phyloP scores from a whole-genome alignment of 345 rosid genomes.

The Aethionema arabicum region DNA sequence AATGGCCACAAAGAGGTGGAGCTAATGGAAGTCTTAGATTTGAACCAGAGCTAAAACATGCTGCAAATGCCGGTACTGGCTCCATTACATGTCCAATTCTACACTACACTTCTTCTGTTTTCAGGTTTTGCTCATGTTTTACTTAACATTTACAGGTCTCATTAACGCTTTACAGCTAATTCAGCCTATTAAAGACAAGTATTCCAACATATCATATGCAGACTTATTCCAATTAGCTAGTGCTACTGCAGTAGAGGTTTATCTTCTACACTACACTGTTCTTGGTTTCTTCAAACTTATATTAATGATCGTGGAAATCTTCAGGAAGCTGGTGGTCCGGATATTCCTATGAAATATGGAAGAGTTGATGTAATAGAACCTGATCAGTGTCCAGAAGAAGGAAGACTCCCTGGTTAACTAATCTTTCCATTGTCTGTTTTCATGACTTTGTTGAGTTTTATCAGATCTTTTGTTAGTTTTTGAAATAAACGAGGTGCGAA shows the following conservation, averaged over 20 bases:
- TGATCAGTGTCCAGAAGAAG: slow-evolving; percentile 92
- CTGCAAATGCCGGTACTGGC: slow-evolving; percentile 84
- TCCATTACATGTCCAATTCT: background rate
- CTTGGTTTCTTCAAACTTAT: slow-evolving; percentile 16
- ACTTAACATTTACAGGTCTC: slow-evolving; percentile 57
- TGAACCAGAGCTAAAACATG: slow-evolving; percentile 90
- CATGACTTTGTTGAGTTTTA: slow-evolving; percentile 17
- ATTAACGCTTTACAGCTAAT: slow-evolving; percentile 76
- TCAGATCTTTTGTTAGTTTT: background rate
- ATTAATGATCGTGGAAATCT: slow-evolving; percentile 26
- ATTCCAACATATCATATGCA: slow-evolving; percentile 73
- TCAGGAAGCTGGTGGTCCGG: slow-evolving; percentile 97
- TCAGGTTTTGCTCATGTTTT: slow-evolving; percentile 4
- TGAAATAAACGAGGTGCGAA: slow-evolving; percentile 4
- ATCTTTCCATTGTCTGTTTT: slow-evolving; percentile 32
- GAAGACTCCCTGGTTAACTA: slow-evolving; percentile 92
- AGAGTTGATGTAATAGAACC: slow-evolving; percentile 77
- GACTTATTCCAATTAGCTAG: slow-evolving; percentile 95
- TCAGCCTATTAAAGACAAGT: slow-evolving; percentile 80
- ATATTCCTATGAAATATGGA: slow-evolving; percentile 90
- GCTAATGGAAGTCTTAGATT: slow-evolving; percentile 92
- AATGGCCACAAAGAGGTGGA: slow-evolving; percentile 92
- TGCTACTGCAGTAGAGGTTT: slow-evolving; percentile 91
- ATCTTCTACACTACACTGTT: slow-evolving; percentile 25
- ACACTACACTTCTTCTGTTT: slow-evolving; percentile 6